phyloP scores from a whole-genome alignment of 441 rosid genomes.

The Raphanus hybrid region DNA sequence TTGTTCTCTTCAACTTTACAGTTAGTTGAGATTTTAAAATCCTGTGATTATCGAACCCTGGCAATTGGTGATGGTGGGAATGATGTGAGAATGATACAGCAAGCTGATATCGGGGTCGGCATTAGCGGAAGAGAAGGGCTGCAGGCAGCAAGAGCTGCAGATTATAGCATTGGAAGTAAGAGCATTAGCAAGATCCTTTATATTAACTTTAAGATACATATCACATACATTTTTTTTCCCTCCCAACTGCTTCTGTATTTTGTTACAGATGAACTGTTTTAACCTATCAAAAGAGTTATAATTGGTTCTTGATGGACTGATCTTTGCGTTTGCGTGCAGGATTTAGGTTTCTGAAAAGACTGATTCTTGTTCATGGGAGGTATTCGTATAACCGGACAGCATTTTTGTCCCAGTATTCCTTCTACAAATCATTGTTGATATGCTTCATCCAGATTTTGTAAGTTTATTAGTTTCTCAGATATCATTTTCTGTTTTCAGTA shows the following conservation, averaged over 20 bases:
- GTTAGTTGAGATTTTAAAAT: constrained; percentile 94
- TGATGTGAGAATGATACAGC: constrained; percentile 99
- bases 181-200: neutral
- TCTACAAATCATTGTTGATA: constrained; percentile 89
- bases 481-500: constrained; percentile 12
- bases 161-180: constrained; percentile 98
- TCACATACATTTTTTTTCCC: neutral
- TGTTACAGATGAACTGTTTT: neutral
- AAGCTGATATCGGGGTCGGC: constrained; percentile 98
- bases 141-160: constrained; percentile 99
- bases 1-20: constrained; percentile 44
- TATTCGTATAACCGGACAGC: constrained; percentile 99
- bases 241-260: too few relatives aligned
- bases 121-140: constrained; percentile 99
- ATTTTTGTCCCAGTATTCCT: constrained; percentile 95
- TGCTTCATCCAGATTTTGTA: constrained; percentile 99
- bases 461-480: constrained; percentile 46
- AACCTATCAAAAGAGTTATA: neutral
- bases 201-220: constrained; percentile 1
- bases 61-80: constrained; percentile 99
- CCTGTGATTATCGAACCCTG: constrained; percentile 93
- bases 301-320: constrained; percentile 19
- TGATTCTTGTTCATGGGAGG: constrained; percentile 96
- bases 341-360: constrained; percentile 90
- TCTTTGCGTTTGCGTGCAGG: constrained; percentile 58